Conservation (phyloP, 768 basidiomycete species). For the Exidia glandulosa region DNA sequence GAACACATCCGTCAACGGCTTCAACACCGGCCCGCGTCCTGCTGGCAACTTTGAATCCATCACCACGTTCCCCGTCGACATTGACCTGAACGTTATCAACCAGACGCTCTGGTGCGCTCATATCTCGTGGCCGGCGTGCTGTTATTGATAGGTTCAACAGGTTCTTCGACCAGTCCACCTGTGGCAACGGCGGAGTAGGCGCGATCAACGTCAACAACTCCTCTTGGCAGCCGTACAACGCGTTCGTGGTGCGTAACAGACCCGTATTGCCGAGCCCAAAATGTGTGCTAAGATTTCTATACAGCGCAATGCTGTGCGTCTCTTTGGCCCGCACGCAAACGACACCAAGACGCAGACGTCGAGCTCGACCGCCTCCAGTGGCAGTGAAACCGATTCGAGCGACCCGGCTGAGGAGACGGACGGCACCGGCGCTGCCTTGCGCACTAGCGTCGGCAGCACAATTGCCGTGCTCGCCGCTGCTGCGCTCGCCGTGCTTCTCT, state of each 20-base stretch:
- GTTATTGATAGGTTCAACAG: neutral
- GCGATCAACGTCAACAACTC: neutral
- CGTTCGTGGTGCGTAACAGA: neutral
- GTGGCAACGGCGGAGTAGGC: neutral
- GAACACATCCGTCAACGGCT: neutral
- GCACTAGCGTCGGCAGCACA: neutral
- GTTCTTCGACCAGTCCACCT: neutral
- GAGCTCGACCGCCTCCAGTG: neutral
- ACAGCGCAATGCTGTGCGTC: neutral
- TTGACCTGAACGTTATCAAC: neutral
- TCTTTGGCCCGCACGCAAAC: neutral
- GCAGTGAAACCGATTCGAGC: neutral
- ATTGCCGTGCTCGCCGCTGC: neutral
- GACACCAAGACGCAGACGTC: neutral
- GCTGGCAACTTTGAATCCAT: neutral
- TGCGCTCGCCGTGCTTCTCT: neutral
- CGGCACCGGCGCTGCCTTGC: neutral
- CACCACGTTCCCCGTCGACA: neutral
- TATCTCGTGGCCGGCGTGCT: neutral
- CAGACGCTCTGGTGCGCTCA: neutral
- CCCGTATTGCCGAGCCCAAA: neutral
- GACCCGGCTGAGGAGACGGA: neutral
- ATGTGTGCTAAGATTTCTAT: neutral
- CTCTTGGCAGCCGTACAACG: neutral
- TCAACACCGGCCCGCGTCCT: neutral